Conservation (phyloP, 768 basidiomycete genomes). For the Mycena venus region DNA sequence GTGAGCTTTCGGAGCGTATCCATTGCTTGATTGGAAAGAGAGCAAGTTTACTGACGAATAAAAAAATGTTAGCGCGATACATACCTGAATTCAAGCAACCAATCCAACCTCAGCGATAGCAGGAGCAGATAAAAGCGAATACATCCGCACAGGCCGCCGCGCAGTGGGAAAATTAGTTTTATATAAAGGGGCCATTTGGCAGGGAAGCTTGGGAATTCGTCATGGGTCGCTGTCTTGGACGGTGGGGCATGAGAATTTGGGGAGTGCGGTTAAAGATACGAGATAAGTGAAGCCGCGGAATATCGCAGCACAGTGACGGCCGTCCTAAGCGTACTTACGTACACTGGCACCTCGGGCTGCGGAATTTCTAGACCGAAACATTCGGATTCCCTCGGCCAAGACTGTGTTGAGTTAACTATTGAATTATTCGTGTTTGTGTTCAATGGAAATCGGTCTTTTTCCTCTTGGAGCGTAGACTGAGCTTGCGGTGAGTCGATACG, state of each 20-base stretch:
- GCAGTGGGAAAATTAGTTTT: constrained; percentile 10
- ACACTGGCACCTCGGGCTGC: no score
- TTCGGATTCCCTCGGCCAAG: no score
- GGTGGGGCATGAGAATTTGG: not conserved
- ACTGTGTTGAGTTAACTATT: no score
- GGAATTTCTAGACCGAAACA: no score
- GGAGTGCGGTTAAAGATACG: not conserved
- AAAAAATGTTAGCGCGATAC: not conserved
- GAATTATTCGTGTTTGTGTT: no score
- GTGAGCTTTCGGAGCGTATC: constrained; percentile 3
- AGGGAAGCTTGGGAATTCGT: constrained; percentile 2
- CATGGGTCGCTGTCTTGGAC: not conserved
- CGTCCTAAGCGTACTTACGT: not conserved
- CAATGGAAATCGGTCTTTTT: no score
- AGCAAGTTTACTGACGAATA: not conserved
- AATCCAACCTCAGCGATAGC: constrained; percentile 1
- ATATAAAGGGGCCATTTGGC: not conserved
- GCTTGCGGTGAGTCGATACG: no score
- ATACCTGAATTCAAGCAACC: not conserved
- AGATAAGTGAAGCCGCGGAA: not conserved
- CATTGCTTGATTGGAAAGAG: not conserved
- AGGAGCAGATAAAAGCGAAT: constrained; percentile 5
- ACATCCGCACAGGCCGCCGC: not conserved
- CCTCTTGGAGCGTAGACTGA: no score
- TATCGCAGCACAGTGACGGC: not conserved